Percentiles rank a stretch among this genome's conserved stretches.
phyloP scores from a whole-genome alignment of 345 rosid genomes.

The Firmiana major region DNA sequence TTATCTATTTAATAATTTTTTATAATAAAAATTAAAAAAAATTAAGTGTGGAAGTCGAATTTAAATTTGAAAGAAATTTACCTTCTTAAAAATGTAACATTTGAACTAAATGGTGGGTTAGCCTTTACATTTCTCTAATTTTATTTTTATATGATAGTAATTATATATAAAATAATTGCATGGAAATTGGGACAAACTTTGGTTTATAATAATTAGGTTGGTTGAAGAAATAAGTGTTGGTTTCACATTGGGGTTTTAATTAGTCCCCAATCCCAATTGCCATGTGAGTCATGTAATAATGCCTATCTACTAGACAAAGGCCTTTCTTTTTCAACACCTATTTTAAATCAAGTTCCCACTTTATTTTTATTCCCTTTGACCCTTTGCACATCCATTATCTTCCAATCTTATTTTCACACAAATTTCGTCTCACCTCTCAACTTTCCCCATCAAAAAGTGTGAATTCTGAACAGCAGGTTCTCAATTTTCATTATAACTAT shows the following conservation, averaged over 20 bases:
- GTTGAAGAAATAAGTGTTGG: too few relatives aligned
- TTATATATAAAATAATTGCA: not conserved
- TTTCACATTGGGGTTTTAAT: too few relatives aligned
- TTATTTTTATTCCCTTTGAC: not conserved
- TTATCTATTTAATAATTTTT: too few relatives aligned
- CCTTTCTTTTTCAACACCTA: not conserved
- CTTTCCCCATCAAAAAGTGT: not conserved
- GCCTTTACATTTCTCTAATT: too few relatives aligned
- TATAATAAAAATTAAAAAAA: too few relatives aligned
- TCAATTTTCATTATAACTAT: not conserved
- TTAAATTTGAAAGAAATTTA: too few relatives aligned
- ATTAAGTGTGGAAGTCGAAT: too few relatives aligned
- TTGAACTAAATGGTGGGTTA: too few relatives aligned
- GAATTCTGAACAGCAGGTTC: too few relatives aligned
- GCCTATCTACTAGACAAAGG: not conserved
- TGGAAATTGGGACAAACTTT: not conserved
- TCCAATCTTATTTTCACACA: not conserved
- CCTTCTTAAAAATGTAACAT: too few relatives aligned
- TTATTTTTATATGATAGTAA: not conserved
- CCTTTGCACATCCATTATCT: not conserved
- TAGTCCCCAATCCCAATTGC: not conserved
- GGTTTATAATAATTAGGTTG: not conserved
- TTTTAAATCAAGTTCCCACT: not conserved
- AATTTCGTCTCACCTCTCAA: not conserved
- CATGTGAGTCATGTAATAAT: not conserved